Base-by-base conservation (phyloP, 768 basidiomycete genomes). In the Lactifluus rugatus region DNA sequence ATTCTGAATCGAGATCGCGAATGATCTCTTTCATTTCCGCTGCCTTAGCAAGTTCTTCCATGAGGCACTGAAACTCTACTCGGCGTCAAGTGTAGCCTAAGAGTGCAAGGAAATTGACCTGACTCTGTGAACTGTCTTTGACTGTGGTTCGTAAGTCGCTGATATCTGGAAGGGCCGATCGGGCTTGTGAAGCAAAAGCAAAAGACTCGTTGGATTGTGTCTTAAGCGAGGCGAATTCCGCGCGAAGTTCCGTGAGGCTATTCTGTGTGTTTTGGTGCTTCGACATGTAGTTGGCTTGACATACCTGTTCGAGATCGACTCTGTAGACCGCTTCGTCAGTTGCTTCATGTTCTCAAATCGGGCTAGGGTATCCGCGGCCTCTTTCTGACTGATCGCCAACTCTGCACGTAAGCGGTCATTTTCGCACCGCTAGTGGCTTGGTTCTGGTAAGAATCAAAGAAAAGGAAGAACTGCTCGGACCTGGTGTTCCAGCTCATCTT, bases 121-220 rank as follows among this genome's bases (percentile, higher is more conserved):
- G 26, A 64, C 63, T 58, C 34, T 52, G 49, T 19, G 44, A 52
- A 46, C 39, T 64, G 34, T 58, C 46, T 5, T 56, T 57, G 19
- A 64, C 47, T 16, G 36, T 54, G 39, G 21, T n/a, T 32, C 61
- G 51, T 28, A 64, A 37, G 8, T 53, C 54, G 14, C 21, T 46
- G 13, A 62, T 53, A n/a, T 59, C 63, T 48, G 57, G 54, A 5
- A 64, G 42, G 17, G 50, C 48, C 10, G 48, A 56, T 21, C 57
- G 63, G 41, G 56, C 57, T 13, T 64, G 41, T 14, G 37, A 32
- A 16, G 63, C 63, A 32, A 63, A 62, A 47, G 51, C 42, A 34
- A 64, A 64, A 25, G 31, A 55, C 25, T 63, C 61, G 14, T 54
- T 49, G 17, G 63, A 63, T 53, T 56, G 63, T n/a, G 61, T 31